These are phyloP conservation scores for Boletellus emodensis DNA, from an alignment of 768 basidiomycete species.

Conservation along the genomic window DNA sequence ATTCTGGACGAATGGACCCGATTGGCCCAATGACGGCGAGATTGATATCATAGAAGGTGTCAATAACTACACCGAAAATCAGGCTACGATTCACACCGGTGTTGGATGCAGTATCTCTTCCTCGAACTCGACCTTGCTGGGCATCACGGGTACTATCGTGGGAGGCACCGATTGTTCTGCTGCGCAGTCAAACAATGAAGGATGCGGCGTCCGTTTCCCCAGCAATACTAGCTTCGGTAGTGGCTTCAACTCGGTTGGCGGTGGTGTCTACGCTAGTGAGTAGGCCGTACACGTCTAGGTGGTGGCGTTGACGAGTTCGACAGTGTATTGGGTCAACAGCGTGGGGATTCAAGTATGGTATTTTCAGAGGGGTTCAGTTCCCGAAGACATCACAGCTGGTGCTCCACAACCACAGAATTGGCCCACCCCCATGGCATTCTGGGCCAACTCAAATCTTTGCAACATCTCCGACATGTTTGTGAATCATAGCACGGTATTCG, in stretches of 20 bases:
- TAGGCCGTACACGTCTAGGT: slow-evolving; percentile 11
- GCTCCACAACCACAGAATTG: slow-evolving; percentile 73
- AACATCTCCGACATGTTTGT: slow-evolving; percentile 77
- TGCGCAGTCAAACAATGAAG: slow-evolving; percentile 64
- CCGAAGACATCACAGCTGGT: slow-evolving; percentile 69
- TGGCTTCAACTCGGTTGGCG: slow-evolving; percentile 80
- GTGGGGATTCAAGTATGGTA: slow-evolving; percentile 82
- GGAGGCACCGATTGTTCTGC: slow-evolving; percentile 72
- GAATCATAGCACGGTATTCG: slow-evolving; percentile 74
- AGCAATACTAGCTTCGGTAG: slow-evolving; percentile 69
- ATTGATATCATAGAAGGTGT: slow-evolving; percentile 87
- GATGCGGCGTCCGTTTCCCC: slow-evolving; percentile 73
- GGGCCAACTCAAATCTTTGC: slow-evolving; percentile 67
- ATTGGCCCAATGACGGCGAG: slow-evolving; percentile 54
- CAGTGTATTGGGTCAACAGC: slow-evolving; percentile 38
- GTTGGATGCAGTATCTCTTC: slow-evolving; percentile 64
- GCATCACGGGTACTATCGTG: slow-evolving; percentile 61
- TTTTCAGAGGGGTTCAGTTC: slow-evolving; percentile 72
- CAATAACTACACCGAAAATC: slow-evolving; percentile 74
- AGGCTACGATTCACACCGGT: slow-evolving; percentile 77
- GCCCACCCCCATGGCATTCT: slow-evolving; percentile 75
- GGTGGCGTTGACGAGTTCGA: neutral
- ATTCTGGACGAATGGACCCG: slow-evolving; percentile 50
- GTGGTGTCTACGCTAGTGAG: slow-evolving; percentile 89
- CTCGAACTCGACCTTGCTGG: slow-evolving; percentile 42